phyloP scores from a whole-genome alignment of 768 basidiomycete species.

The Galerina marginata region DNA sequence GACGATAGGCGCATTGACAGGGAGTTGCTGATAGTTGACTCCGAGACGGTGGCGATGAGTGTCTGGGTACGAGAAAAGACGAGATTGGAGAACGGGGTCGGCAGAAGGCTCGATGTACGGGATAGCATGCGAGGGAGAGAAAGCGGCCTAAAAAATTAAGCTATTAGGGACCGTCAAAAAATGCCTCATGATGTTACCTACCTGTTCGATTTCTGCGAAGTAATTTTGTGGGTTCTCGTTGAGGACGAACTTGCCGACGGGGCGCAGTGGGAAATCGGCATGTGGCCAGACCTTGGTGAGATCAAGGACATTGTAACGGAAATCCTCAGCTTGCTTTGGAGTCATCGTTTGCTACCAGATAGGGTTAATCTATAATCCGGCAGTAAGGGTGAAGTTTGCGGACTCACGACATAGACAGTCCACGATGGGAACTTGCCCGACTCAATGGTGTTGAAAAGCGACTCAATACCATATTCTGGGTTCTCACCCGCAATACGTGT shows the following conservation, averaged over 20 bases:
- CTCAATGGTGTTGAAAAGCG: conserved; percentile 84
- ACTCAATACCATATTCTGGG: conserved; percentile 84
- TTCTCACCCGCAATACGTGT: conserved; percentile 70
- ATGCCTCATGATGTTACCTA: conserved; percentile 33
- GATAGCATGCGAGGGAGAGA: conserved; percentile 86
- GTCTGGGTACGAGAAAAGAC: conserved; percentile 94
- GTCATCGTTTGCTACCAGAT: conserved; percentile 86
- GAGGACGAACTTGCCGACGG: conserved; percentile 83
- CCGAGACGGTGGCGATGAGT: conserved; percentile 88
- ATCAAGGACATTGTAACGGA: conserved; percentile 90
- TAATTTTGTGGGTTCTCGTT: conserved; percentile 84
- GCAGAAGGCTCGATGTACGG: conserved; percentile 90
- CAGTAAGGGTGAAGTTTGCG: background rate
- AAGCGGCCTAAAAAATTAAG: conserved; percentile 58
- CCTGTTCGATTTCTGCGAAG: conserved; percentile 96
- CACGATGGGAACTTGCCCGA: conserved; percentile 81
- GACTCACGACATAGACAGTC: conserved; percentile 82
- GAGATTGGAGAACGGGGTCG: conserved; percentile 93
- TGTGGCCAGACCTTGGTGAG: conserved; percentile 95
- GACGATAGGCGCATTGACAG: conserved; percentile 80
- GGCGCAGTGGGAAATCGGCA: conserved; percentile 83
- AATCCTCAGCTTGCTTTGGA: conserved; percentile 85
- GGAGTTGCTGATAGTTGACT: conserved; percentile 82
- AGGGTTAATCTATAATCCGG: background rate
- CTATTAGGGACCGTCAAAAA: conserved; percentile 4